These are phyloP conservation scores for Ceratocystis destructans DNA, from an alignment of 2,329 filamentous ascomycete genomes.

Conservation along the genomic window DNA sequence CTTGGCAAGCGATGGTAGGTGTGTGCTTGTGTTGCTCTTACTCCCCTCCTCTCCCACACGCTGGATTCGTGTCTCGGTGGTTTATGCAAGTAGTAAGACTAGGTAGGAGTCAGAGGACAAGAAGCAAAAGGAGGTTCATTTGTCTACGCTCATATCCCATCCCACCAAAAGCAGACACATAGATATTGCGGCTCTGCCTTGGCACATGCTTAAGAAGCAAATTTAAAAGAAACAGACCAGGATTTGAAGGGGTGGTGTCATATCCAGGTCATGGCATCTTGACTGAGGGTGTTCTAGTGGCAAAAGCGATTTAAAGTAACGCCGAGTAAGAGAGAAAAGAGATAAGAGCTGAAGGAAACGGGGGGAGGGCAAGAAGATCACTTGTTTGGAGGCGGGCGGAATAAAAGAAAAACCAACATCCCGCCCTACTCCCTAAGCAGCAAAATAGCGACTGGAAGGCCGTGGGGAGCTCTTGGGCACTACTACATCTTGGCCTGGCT, in stretches of 20 bases:
- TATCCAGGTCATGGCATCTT: background rate
- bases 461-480: background rate
- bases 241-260: background rate
- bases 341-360: background rate
- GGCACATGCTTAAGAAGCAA: background rate
- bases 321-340: background rate
- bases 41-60: too few relatives aligned
- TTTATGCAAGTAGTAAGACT: too few relatives aligned
- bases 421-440: background rate
- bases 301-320: background rate
- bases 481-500: too few relatives aligned
- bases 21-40: too few relatives aligned
- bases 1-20: too few relatives aligned
- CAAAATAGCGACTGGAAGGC: background rate
- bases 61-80: too few relatives aligned
- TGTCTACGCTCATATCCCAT: background rate
- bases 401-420: background rate
- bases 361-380: too few relatives aligned
- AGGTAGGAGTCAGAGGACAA: background rate
- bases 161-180: background rate
- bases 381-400: background rate
- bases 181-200: constrained; percentile 5
- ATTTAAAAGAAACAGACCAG: background rate
- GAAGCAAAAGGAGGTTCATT: background rate
- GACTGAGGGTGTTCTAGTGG: background rate